phyloP scores from a whole-genome alignment of 192 early-diverging fungal species.

The Coemansia furcata region DNA sequence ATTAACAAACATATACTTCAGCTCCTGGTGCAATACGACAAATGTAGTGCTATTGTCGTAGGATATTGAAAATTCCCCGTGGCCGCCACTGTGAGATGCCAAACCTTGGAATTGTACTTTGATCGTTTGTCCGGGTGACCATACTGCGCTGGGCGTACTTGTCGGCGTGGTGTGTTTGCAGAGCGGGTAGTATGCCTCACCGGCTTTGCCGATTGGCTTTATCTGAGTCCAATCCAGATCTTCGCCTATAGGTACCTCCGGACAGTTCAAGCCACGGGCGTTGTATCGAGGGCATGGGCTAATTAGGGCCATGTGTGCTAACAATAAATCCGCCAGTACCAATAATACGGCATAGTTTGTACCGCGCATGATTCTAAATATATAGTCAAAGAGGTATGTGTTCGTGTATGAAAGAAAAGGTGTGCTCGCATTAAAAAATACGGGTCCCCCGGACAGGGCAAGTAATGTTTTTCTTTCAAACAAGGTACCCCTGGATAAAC shows the following conservation, averaged over 20 bases:
- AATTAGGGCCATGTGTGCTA: slow-evolving; percentile 38
- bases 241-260: slow-evolving; percentile 43
- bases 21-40: slow-evolving; percentile 54
- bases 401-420: background rate
- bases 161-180: slow-evolving; percentile 52
- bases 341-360: background rate
- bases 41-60: slow-evolving; percentile 47
- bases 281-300: slow-evolving; percentile 44
- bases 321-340: background rate
- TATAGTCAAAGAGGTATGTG: background rate
- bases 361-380: background rate
- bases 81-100: slow-evolving; percentile 48
- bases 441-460: background rate
- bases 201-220: slow-evolving; percentile 33
- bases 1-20: slow-evolving; percentile 29
- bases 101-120: slow-evolving; percentile 30
- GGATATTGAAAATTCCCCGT: slow-evolving; percentile 54
- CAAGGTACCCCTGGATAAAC: background rate
- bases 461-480: background rate
- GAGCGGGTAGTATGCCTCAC: slow-evolving; percentile 14
- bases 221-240: slow-evolving; percentile 27
- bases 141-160: slow-evolving; percentile 19
- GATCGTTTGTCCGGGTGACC: slow-evolving; percentile 46
- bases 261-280: slow-evolving; percentile 27
- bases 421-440: background rate